A percentile compares a stretch with the other conserved stretches of the same genome.
These are phyloP conservation scores for Herpetospermum pedunculosum DNA, from an alignment of 306 rosid species.

Conservation along the genomic window DNA sequence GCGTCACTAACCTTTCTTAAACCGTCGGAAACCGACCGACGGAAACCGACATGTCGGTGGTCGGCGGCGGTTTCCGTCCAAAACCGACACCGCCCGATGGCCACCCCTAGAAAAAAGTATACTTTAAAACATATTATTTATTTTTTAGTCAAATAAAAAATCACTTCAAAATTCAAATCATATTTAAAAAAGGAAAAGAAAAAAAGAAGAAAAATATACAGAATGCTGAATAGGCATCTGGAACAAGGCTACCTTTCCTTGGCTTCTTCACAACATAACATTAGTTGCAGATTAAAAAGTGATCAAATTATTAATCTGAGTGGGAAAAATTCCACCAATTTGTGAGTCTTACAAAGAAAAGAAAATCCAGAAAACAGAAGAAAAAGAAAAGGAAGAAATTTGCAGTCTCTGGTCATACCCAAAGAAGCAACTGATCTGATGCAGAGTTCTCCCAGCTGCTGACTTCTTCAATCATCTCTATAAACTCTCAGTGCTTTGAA, in stretches of 20 bases:
- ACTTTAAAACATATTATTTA: too few relatives aligned
- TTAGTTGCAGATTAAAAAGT: neutral
- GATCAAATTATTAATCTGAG: neutral
- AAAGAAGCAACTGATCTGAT: neutral
- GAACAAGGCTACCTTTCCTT: neutral
- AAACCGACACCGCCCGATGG: too few relatives aligned
- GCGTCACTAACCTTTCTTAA: too few relatives aligned
- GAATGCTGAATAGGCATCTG: neutral
- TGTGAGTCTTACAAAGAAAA: neutral
- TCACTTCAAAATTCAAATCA: too few relatives aligned
- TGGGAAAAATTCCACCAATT: neutral
- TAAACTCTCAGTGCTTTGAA: conserved; percentile 42
- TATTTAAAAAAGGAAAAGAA: too few relatives aligned
- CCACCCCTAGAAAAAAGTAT: too few relatives aligned
- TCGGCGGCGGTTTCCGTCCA: too few relatives aligned
- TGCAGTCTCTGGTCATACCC: neutral
- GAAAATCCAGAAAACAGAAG: neutral
- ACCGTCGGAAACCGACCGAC: too few relatives aligned
- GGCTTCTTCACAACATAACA: neutral
- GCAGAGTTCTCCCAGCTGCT: conserved; percentile 1
- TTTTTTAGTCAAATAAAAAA: too few relatives aligned
- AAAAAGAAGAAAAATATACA: too few relatives aligned
- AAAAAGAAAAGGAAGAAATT: neutral
- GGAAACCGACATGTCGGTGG: too few relatives aligned
- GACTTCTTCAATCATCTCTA: neutral